These are phyloP conservation scores for Malassezia cuniculi DNA, from an alignment of 1,284 basidiomycete genomes.

Conservation along the genomic window DNA sequence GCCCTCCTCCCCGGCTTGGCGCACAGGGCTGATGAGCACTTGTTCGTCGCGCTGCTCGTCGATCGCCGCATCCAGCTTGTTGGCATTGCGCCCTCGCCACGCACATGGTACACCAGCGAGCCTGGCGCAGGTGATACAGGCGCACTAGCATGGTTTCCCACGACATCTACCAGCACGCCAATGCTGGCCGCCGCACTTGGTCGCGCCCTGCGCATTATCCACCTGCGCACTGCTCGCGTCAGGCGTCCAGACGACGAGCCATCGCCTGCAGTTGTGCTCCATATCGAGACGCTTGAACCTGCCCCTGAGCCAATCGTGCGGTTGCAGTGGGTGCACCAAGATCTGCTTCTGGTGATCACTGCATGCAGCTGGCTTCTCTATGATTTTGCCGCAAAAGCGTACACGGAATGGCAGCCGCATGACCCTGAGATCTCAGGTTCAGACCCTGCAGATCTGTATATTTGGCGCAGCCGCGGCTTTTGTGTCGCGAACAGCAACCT, in stretches of 20 bases:
- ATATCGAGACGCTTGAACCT: conserved; percentile 30
- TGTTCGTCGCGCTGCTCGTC: conserved; percentile 74
- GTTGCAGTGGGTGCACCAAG: conserved; percentile 48
- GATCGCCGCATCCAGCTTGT: conserved; percentile 82
- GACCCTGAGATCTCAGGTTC: conserved; percentile 3
- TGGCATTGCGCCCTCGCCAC: conserved; percentile 75
- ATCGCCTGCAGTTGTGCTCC: conserved; percentile 9
- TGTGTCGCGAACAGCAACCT: conserved; percentile 55
- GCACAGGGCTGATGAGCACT: conserved; percentile 70
- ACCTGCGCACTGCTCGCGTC: conserved; percentile 14
- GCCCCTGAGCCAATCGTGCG: conserved; percentile 44
- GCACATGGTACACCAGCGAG: conserved; percentile 61
- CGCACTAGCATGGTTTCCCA: conserved; percentile 34
- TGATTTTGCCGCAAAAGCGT: conserved; percentile 12
- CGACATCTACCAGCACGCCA: conserved; percentile 21
- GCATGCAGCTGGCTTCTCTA: conserved; percentile 11
- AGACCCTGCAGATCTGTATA: background rate
- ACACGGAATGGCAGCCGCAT: conserved; percentile 18
- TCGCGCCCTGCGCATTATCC: conserved; percentile 19
- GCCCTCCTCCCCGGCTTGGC: conserved; percentile 69
- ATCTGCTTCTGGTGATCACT: conserved; percentile 16
- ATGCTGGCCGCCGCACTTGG: conserved; percentile 36
- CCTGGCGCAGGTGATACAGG: conserved; percentile 8
- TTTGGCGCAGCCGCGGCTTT: conserved; percentile 59
- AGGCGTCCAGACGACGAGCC: background rate